A percentile compares a stretch with the other conserved stretches of the same genome.
Evolutionary conservation across 495 filamentous ascomycete species (phyloP).

Genomic region (Pseudoneurospora amorphoporcata): DNA sequence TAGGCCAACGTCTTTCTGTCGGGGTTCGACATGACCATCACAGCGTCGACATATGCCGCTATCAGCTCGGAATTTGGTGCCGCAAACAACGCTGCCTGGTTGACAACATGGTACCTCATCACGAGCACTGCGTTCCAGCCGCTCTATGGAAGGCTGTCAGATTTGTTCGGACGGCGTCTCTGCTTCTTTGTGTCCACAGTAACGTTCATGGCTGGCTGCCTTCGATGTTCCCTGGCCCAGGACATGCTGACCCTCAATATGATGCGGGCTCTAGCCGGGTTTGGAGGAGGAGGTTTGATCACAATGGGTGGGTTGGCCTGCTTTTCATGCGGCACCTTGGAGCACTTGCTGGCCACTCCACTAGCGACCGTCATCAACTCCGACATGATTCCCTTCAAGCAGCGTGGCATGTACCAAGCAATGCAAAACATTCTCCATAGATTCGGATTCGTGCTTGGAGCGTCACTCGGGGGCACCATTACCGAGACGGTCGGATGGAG

Average conservation of each 20-base stretch:
- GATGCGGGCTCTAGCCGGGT: constrained; percentile 41
- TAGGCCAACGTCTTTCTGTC: constrained; percentile 57
- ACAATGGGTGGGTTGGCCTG: constrained; percentile 44
- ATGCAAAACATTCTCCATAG: constrained; percentile 52
- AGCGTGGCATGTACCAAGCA: constrained; percentile 55
- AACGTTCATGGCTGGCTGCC: constrained; percentile 37
- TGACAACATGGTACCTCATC: constrained; percentile 64
- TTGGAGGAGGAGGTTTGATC: constrained; percentile 52
- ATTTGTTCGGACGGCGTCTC: constrained; percentile 44
- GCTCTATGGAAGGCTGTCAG: constrained; percentile 35
- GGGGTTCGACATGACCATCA: constrained; percentile 57
- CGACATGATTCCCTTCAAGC: constrained; percentile 53
- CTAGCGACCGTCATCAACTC: constrained; percentile 56
- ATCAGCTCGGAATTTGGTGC: constrained; percentile 49
- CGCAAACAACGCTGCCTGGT: constrained; percentile 49
- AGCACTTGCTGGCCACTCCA: constrained; percentile 2
- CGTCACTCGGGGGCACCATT: constrained; percentile 39
- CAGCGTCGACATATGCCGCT: constrained; percentile 53
- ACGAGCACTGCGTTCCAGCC: constrained; percentile 59
- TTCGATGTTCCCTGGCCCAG: constrained; percentile 36
- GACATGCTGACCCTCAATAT: constrained; percentile 30
- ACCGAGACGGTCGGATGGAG: constrained; percentile 41
- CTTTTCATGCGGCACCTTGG: background rate
- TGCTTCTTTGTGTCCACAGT: constrained; percentile 41
- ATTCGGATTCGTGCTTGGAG: constrained; percentile 41